Percentiles rank a stretch among this genome's conserved stretches.
Evolutionary conservation across 208 protist species (phyloP).

Genomic region (Ichthyophonus hoferi): DNA sequence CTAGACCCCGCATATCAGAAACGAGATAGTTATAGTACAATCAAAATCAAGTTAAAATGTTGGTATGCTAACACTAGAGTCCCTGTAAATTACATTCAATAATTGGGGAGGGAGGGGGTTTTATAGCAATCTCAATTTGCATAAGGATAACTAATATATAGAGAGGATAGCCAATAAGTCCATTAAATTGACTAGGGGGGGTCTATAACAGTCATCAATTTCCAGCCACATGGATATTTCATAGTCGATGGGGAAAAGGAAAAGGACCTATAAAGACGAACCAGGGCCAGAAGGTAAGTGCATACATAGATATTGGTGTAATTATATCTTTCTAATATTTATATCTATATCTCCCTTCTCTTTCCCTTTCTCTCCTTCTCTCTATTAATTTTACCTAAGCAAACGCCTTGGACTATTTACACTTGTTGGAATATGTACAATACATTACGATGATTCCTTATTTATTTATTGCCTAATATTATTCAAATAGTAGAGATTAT

Average conservation of each 20-base stretch:
- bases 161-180: too few species aligned
- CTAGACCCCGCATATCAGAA: too few species aligned
- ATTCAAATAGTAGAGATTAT: too few species aligned
- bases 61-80: too few species aligned
- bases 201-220: not conserved
- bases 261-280: not conserved
- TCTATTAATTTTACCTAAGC: not conserved
- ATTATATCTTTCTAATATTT: too few species aligned
- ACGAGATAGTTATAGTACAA: too few species aligned
- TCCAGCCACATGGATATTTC: not conserved
- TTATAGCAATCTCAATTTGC: not conserved
- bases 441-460: too few species aligned
- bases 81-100: too few species aligned
- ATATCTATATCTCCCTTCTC: not conserved
- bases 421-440: not conserved
- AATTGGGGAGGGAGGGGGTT: not conserved
- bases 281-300: not conserved
- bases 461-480: too few species aligned
- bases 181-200: too few species aligned
- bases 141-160: not conserved
- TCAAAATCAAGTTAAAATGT: too few species aligned
- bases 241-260: not conserved
- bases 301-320: too few species aligned
- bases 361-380: not conserved
- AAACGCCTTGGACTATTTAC: not conserved